A percentile compares a stretch with the other conserved stretches of the same genome.
These are phyloP conservation scores for Murraya paniculata DNA, from an alignment of 345 rosid genomes.

Conservation along the genomic window DNA sequence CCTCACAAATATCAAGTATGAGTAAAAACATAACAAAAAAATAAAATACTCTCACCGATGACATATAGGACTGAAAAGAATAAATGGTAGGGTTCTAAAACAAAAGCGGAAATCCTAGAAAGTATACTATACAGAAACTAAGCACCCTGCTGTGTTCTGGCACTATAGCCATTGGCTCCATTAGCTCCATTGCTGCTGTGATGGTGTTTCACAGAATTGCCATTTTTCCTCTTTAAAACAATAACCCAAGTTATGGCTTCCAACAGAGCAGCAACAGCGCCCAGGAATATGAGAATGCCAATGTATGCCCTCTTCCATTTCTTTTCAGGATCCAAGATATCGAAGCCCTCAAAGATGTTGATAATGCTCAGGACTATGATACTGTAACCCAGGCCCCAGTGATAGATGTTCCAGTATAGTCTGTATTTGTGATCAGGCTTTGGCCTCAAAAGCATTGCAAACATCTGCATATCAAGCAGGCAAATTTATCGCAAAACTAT, in stretches of 20 bases:
- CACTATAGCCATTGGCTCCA: constrained; percentile 31
- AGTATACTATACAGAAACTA: background rate
- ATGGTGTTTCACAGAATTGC: constrained; percentile 26
- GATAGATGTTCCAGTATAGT: constrained; percentile 84
- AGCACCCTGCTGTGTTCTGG: background rate
- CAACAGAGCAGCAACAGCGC: constrained; percentile 36
- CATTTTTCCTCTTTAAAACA: constrained; percentile 56
- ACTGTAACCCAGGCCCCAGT: constrained; percentile 68
- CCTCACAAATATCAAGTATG: background rate
- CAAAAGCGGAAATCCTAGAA: background rate
- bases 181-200: constrained; percentile 37
- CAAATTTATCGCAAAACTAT: background rate
- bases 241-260: constrained; percentile 76
- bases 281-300: constrained; percentile 57
- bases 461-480: constrained; percentile 31
- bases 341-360: constrained; percentile 71
- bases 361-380: constrained; percentile 53
- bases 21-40: background rate
- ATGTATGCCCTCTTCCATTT: constrained; percentile 63
- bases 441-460: constrained; percentile 83
- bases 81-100: background rate
- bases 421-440: constrained; percentile 86
- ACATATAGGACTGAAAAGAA: background rate
- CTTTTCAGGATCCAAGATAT: constrained; percentile 46
- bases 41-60: background rate